Percentiles rank a stretch among this genome's conserved stretches.
These are phyloP conservation scores for Raffaelea deltoideospora DNA, from an alignment of 2,329 filamentous ascomycete genomes.

Conservation along the genomic window DNA sequence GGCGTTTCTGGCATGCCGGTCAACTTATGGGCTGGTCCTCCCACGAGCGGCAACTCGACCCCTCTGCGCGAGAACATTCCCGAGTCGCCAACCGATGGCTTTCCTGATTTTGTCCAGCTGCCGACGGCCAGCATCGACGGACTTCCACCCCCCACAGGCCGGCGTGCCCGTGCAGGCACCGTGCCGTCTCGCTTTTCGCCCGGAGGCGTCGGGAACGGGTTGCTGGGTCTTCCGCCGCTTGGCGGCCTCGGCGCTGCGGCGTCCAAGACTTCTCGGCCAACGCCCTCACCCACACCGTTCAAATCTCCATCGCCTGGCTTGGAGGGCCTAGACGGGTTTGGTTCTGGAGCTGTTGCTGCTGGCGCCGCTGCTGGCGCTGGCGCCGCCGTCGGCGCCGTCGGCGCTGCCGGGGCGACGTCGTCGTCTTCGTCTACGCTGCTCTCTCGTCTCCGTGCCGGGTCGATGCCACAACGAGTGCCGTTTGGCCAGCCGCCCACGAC, in stretches of 20 bases:
- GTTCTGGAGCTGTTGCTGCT: no score
- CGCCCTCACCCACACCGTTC: conserved; percentile 77
- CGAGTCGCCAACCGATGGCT: conserved; percentile 90
- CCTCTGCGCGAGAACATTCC: conserved; percentile 94
- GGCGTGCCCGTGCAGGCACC: conserved; percentile 81
- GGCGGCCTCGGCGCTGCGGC: conserved; percentile 17
- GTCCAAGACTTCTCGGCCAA: conserved; percentile 70
- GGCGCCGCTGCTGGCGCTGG: no score
- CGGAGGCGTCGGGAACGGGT: conserved; percentile 47
- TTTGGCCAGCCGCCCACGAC: conserved; percentile 37
- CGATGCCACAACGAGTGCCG: conserved; percentile 78
- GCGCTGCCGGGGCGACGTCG: conserved; percentile 14
- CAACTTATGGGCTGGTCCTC: conserved; percentile 83
- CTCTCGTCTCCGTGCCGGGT: conserved; percentile 78
- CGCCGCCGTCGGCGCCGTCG: conserved; percentile 11
- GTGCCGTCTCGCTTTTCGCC: conserved; percentile 90
- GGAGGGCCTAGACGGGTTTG: conserved; percentile 28
- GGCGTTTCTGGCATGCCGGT: conserved; percentile 54
- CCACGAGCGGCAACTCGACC: conserved; percentile 90
- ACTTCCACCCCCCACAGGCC: conserved; percentile 50
- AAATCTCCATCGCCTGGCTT: conserved; percentile 49
- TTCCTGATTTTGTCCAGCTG: conserved; percentile 72
- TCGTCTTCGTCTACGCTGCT: conserved; percentile 54
- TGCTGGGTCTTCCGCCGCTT: conserved; percentile 38
- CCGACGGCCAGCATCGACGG: conserved; percentile 50